These are phyloP conservation scores for Inosperma sp. DNA, from an alignment of 768 basidiomycete genomes.

Conservation along the genomic window DNA sequence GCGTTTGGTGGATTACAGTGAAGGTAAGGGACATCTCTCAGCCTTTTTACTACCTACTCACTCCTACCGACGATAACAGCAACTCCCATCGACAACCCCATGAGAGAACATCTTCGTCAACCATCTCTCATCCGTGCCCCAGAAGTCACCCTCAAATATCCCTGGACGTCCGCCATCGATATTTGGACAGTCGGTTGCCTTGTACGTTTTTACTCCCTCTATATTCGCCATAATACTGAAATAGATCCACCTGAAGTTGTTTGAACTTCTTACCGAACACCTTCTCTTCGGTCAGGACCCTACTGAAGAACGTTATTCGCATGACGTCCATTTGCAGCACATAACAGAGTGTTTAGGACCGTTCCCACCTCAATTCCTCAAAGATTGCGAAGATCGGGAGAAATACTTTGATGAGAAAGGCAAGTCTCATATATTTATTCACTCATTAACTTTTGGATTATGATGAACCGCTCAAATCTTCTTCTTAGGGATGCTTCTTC, in stretches of 20 bases:
- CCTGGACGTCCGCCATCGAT: constrained; percentile 23
- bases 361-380: not conserved
- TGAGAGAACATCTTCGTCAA: not conserved
- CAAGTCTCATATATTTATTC: not conserved
- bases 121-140: not conserved
- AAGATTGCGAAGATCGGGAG: not conserved
- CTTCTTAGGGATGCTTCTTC: not conserved
- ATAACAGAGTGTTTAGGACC: not conserved
- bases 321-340: not conserved
- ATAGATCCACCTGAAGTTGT: not conserved
- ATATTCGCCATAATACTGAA: not conserved
- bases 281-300: not conserved
- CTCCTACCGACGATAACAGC: not conserved
- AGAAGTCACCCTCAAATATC: not conserved
- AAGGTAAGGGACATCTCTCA: not conserved
- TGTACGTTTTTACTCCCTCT: constrained; percentile 11
- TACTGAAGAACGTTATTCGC: not conserved
- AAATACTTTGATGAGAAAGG: not conserved
- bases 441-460: no score
- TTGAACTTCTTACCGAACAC: not conserved
- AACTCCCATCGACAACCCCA: not conserved
- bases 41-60: not conserved
- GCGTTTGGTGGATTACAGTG: not conserved
- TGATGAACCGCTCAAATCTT: not conserved
- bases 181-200: constrained; percentile 25